Evolutionary conservation across 345 rosid genomes (phyloP).

Genomic region (Gossypium bickii): DNA sequence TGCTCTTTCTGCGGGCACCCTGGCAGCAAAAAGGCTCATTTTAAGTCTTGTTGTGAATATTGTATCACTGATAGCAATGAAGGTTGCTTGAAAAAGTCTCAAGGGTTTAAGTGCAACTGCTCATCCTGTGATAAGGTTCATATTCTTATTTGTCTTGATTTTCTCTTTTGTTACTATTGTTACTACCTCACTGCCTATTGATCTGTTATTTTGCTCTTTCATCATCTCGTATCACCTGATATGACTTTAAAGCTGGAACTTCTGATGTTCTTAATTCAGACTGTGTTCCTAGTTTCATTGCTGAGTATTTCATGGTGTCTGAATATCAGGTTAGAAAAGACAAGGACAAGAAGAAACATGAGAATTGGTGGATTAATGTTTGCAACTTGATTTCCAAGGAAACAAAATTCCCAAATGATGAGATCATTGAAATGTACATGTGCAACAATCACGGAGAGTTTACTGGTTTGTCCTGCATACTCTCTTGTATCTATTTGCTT

Average conservation of each 20-base stretch:
- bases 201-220: not conserved
- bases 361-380: conserved; percentile 65
- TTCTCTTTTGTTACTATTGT: not conserved
- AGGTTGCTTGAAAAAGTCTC: conserved; percentile 58
- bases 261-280: not conserved
- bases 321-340: conserved; percentile 39
- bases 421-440: conserved; percentile 66
- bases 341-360: conserved; percentile 56
- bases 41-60: conserved; percentile 54
- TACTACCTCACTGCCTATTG: not conserved
- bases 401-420: conserved; percentile 60
- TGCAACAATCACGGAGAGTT: conserved; percentile 41
- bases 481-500: not conserved
- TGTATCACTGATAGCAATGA: conserved; percentile 36
- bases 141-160: not conserved
- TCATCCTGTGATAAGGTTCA: conserved; percentile 50
- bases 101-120: conserved; percentile 68
- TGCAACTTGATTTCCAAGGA: conserved; percentile 54
- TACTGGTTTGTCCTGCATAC: conserved; percentile 35
- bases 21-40: conserved; percentile 63
- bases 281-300: not conserved
- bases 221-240: not conserved
- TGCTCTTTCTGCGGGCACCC: conserved; percentile 94
- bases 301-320: conserved; percentile 10
- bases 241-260: not conserved